A percentile compares a stretch with the other conserved stretches of the same genome.
These are phyloP conservation scores for Sugiyamaella smithiae DNA, from an alignment of 805 yeast genomes.

Conservation along the genomic window DNA sequence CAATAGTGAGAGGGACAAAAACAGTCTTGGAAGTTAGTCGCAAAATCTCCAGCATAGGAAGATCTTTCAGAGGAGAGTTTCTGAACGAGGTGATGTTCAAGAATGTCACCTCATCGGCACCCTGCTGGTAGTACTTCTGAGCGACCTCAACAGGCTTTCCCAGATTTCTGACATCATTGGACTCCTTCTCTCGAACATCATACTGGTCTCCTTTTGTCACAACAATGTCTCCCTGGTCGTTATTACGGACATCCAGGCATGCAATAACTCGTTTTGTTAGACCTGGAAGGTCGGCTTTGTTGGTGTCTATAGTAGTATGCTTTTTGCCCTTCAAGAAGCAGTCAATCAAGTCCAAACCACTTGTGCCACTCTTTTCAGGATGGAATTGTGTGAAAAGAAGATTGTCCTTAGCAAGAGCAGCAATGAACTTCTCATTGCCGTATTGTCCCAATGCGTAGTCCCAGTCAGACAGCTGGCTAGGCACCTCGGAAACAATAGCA, in stretches of 20 bases:
- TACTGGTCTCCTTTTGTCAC: constrained; percentile 99
- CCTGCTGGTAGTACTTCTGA: constrained; percentile 82
- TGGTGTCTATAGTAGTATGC: constrained; percentile 15
- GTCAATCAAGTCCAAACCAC: constrained; percentile 75
- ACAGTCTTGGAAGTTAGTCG: constrained; percentile 80
- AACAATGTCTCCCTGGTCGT: constrained; percentile 91
- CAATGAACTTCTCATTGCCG: constrained; percentile 76
- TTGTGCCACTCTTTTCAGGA: constrained; percentile 96
- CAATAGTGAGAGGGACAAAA: constrained; percentile 96
- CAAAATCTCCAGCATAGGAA: constrained; percentile 93
- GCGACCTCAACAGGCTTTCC: constrained; percentile 98
- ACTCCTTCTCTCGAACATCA: constrained; percentile 81
- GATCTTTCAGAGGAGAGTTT: constrained; percentile 86
- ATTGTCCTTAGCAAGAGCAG: constrained; percentile 74
- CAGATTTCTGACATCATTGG: constrained; percentile 72
- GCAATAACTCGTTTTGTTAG: constrained; percentile 91
- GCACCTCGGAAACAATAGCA: constrained; percentile 43
- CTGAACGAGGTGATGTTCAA: constrained; percentile 94
- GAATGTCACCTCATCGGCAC: constrained; percentile 96
- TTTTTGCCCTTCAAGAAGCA: constrained; percentile 60
- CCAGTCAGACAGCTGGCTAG: constrained; percentile 52
- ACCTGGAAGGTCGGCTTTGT: constrained; percentile 41
- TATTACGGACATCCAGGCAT: constrained; percentile 93
- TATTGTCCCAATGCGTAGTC: constrained; percentile 67
- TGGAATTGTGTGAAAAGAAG: constrained; percentile 96